A percentile compares a stretch with the other conserved stretches of the same genome.
These are phyloP conservation scores for Penicillium sp. DNA, from an alignment of 2,329 filamentous ascomycete species.

Conservation along the genomic window DNA sequence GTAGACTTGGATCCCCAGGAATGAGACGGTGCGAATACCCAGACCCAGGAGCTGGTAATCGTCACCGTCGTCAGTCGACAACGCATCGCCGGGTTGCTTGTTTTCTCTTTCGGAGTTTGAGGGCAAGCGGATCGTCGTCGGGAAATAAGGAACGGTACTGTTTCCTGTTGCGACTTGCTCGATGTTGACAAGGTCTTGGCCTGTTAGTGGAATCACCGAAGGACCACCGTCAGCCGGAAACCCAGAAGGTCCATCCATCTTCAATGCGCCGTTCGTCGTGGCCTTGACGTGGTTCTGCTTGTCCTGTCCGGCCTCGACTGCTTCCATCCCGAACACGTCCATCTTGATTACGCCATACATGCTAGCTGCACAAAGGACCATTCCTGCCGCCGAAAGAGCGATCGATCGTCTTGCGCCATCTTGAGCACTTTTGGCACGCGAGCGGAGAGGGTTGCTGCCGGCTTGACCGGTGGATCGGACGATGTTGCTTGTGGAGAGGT, in stretches of 20 bases:
- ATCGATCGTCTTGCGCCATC: conserved; percentile 34
- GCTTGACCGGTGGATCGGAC: conserved; percentile 24
- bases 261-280: conserved; percentile 26
- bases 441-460: conserved; percentile 32
- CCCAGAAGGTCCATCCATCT: conserved; percentile 42
- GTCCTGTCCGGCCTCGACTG: conserved; percentile 15
- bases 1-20: conserved; percentile 88
- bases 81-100: conserved; percentile 36
- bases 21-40: conserved; percentile 85
- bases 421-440: conserved; percentile 18
- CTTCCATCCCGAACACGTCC: conserved; percentile 35
- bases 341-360: conserved; percentile 43
- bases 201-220: conserved; percentile 38
- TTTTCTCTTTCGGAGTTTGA: conserved; percentile 36
- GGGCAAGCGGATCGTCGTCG: conserved; percentile 66
- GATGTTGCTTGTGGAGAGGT: conserved; percentile 28
- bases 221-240: conserved; percentile 31
- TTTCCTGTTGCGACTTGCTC: conserved; percentile 81
- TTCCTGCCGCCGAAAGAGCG: conserved; percentile 35
- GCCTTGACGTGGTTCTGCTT: conserved; percentile 10
- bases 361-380: conserved; percentile 37
- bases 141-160: conserved; percentile 74
- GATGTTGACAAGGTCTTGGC: conserved; percentile 53
- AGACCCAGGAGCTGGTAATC: conserved; percentile 86
- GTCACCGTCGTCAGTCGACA: conserved; percentile 37